Evolutionary conservation across 176 grass and related monocot genomes (phyloP), one percentile per base, ranked within the genome.

Genomic region (Oryza meyeriana): DNA sequence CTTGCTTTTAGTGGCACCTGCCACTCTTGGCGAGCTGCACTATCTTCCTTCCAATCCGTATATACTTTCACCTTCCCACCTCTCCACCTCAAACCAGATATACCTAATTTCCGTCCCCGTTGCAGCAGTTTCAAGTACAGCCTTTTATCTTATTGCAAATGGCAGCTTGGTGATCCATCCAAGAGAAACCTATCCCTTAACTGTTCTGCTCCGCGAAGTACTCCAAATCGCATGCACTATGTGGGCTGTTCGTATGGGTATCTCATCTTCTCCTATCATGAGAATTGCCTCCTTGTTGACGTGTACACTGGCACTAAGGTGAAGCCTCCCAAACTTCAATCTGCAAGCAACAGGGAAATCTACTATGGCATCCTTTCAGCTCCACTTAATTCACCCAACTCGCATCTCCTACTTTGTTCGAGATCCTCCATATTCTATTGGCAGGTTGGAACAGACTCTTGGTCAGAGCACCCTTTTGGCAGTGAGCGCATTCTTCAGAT

Each of bases 1-100:
- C 79, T 90, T 64, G 81, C 71, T 81, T 85, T 88, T 8, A 47
- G 44, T 14, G 22, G 41, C 58, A 87, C 84, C 64, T 94, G 88
- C 66, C 79, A 65, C 66, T 80, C 92, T 66, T 94, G 92, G 92
- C 82, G 79, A 0, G 14, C 64, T 41, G 58, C 73, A 13, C 26
- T 64, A 45, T 70, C 38, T 58, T 63, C 88, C 64, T 70, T 62
- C 59, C 75, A 59, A n/a, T 72, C 57, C 12, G 16, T 28, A 72
- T 83, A 73, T 57, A 78, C 33, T 5, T 74, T 72, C 29, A 27
- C 44, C 71, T n/a, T 85, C 22, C 88, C 91, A 29, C 88, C 85
- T 38, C 88, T 88, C 57, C 85, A 83, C 79, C 64, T 86, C 20
- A 76, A 30, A 55, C 74, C 74, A 47, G 25, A 32, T 66, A 20